A percentile compares a stretch with the other conserved stretches of the same genome.
Conservation (phyloP, 1,284 basidiomycete species). For the Tilletia horrida region DNA sequence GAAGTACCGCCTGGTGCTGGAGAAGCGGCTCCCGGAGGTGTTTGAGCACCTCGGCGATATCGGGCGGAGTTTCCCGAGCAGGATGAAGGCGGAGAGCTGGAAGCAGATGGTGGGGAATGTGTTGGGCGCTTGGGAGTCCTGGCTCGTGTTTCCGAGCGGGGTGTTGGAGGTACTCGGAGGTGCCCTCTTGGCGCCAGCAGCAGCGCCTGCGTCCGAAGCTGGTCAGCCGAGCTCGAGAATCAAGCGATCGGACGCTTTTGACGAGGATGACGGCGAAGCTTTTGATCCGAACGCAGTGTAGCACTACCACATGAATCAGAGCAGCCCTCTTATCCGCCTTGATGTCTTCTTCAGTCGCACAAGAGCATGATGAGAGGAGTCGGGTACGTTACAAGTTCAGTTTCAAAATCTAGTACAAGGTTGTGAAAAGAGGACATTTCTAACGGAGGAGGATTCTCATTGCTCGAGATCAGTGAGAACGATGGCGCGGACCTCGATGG, state of each 20-base stretch:
- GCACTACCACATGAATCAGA: not conserved
- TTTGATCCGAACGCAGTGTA: not conserved
- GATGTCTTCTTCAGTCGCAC: no score
- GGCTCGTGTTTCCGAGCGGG: conserved; percentile 69
- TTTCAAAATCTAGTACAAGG: no score
- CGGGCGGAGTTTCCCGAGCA: conserved; percentile 30
- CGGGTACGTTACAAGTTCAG: no score
- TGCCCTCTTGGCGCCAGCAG: not conserved
- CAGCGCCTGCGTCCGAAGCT: conserved; percentile 14
- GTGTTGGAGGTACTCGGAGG: conserved; percentile 62
- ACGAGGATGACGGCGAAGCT: conserved; percentile 51
- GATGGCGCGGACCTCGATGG: conserved; percentile 40
- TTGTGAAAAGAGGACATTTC: no score
- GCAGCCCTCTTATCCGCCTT: not conserved
- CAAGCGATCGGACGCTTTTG: not conserved
- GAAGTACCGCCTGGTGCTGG: conserved; percentile 35
- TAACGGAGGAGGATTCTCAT: conserved; percentile 17
- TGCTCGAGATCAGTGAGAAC: conserved; percentile 32
- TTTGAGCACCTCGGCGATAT: conserved; percentile 45
- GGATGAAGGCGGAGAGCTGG: conserved; percentile 42
- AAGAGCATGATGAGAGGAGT: no score
- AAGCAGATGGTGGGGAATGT: conserved; percentile 80
- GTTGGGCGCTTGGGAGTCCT: conserved; percentile 90
- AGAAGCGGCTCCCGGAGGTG: conserved; percentile 30
- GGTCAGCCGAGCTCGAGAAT: conserved; percentile 7